These are phyloP conservation scores for Leccinum rimulosum DNA, from an alignment of 768 basidiomycete species.

Conservation along the genomic window DNA sequence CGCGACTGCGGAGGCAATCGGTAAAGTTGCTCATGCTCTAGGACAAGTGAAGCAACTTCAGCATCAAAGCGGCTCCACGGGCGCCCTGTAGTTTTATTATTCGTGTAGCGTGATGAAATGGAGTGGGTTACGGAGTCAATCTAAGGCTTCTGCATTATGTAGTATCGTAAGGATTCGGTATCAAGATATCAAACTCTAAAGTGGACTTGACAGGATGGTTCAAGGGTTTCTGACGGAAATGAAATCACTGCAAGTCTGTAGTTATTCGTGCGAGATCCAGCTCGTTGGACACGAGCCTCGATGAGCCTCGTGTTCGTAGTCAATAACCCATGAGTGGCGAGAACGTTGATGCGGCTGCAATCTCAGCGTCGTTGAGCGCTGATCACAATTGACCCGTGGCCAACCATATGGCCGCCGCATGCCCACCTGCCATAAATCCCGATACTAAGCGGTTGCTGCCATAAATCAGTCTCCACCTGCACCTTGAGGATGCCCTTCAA, in stretches of 20 bases:
- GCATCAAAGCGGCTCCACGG: slow-evolving; percentile 28
- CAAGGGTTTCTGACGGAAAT: not conserved
- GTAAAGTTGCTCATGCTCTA: slow-evolving; percentile 62
- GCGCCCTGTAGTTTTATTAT: slow-evolving; percentile 4
- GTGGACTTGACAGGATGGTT: not conserved
- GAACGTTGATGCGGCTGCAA: not conserved
- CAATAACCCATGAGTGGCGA: slow-evolving; percentile 1
- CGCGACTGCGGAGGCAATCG: slow-evolving; percentile 64
- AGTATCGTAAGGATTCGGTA: not conserved
- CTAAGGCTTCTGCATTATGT: not conserved
- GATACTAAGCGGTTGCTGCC: slow-evolving; percentile 7
- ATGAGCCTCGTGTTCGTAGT: slow-evolving; percentile 7
- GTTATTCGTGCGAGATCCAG: not conserved
- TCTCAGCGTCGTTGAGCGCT: not conserved
- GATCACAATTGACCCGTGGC: slow-evolving; percentile 26
- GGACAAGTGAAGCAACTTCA: slow-evolving; percentile 58
- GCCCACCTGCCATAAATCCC: slow-evolving; percentile 29
- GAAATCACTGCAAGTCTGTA: not conserved
- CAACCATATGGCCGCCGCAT: slow-evolving; percentile 33
- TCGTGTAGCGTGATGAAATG: slow-evolving; percentile 12
- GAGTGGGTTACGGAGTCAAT: slow-evolving; percentile 1
- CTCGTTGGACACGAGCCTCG: not conserved
- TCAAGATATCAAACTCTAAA: not conserved
- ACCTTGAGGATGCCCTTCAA: slow-evolving; percentile 36
- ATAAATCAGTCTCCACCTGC: slow-evolving; percentile 16